A percentile compares a stretch with the other conserved stretches of the same genome.
Evolutionary conservation across 1,284 basidiomycete species (phyloP).

Genomic region (Microbotryum silenes-acaulis): DNA sequence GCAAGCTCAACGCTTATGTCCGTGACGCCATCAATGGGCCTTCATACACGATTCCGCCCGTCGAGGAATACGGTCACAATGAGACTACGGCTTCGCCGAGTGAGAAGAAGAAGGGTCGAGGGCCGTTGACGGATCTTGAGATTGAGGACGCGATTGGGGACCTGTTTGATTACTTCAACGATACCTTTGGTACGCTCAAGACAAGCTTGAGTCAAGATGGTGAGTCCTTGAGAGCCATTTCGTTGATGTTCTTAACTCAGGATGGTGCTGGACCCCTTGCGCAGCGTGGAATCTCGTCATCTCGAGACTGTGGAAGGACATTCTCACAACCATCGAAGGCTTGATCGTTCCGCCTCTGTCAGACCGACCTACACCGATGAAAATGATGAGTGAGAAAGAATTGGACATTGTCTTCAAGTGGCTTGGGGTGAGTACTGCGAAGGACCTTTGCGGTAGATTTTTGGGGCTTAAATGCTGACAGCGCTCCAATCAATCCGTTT

Average conservation of each 20-base stretch:
- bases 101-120: constrained; percentile 30
- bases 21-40: constrained; percentile 27
- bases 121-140: constrained; percentile 70
- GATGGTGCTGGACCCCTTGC: not conserved
- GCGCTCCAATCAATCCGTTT: not conserved
- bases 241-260: not conserved
- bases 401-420: constrained; percentile 97
- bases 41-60: constrained; percentile 23
- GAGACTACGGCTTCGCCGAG: not conserved
- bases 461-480: not conserved
- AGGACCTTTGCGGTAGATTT: not conserved
- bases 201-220: constrained; percentile 65
- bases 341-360: constrained; percentile 86
- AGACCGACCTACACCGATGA: constrained; percentile 82
- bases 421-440: constrained; percentile 60
- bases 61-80: constrained; percentile 15
- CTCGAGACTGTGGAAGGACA: constrained; percentile 78
- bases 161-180: constrained; percentile 93
- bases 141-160: constrained; percentile 89
- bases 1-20: constrained; percentile 31
- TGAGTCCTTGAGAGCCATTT: constrained; percentile 5
- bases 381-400: constrained; percentile 83
- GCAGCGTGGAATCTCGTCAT: constrained; percentile 30
- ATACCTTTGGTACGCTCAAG: constrained; percentile 85
- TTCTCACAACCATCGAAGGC: constrained; percentile 76